Base-by-base conservation (phyloP, 1,139 yeast genomes). In the Pichia sp. region DNA sequence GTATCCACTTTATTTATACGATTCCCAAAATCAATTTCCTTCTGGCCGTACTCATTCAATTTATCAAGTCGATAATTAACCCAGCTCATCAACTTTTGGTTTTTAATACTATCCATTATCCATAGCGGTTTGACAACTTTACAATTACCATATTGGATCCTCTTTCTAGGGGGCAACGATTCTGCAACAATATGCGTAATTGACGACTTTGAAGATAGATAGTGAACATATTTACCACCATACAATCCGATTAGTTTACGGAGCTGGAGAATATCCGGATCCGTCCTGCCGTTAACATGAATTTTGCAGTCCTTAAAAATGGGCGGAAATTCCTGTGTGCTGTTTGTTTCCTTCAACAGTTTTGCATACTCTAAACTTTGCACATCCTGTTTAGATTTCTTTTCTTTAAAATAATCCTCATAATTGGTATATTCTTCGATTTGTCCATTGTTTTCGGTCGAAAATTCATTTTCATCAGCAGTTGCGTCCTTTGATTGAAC, bases 111-210 rank as follows among this genome's bases (percentile, higher is more conserved):
- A 38, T 87, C 87, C 0, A 72, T 69, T 2, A 92, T 72, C 98
- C 98, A 92, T 40, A 72, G 72, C 0, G 97, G 95, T 49, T 64
- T 73, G 1, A 88, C 95, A 2, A 92, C 95, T 52, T 75, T 79
- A 61, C 77, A 84, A 52, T 81, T 74, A 35, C 71, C 68, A 58
- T 77, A 86, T 61, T 84, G 81, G 4, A 73, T 61, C 46, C 71
- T 68, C 61, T 92, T 90, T 40, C 86, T 69, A 0, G 94, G 86
- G 0, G 97, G 87, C 47, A 90, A 61, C 34, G 79, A 70, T 45
- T 82, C 79, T 29, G 97, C 95, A 2, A 92, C 66, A 6, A 92
- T 83, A 63, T 92, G 97, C 0, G 97, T 85, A 1, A 83, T 94
- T 10, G 75, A 71, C 4, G 83, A 72, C 57, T 88, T 88, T 29